A percentile compares a stretch with the other conserved stretches of the same genome.
These are phyloP conservation scores for Chamaenerion angustifolium DNA, from an alignment of 345 rosid species.

Conservation along the genomic window DNA sequence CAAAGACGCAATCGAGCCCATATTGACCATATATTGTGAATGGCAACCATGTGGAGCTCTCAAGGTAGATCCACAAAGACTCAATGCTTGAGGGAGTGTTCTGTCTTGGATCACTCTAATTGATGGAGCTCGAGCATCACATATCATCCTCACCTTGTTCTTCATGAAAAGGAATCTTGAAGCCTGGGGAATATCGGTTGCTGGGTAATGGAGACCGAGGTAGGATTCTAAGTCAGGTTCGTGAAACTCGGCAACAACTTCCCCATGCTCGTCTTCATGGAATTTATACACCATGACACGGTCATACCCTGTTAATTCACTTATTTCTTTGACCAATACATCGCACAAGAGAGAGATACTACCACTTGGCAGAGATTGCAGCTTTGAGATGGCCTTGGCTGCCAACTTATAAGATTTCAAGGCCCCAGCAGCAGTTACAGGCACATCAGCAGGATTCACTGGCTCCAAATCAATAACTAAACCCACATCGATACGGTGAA, in stretches of 20 bases:
- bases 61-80: constrained; percentile 63
- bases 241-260: constrained; percentile 59
- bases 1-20: constrained; percentile 75
- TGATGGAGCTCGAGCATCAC: constrained; percentile 48
- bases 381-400: constrained; percentile 62
- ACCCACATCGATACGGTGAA: constrained; percentile 67
- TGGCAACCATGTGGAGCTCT: constrained; percentile 90
- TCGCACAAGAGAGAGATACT: constrained; percentile 44
- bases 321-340: constrained; percentile 58
- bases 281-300: constrained; percentile 81
- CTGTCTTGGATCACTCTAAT: constrained; percentile 61
- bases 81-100: constrained; percentile 45
- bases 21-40: constrained; percentile 67
- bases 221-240: constrained; percentile 49
- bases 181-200: constrained; percentile 87
- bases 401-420: constrained; percentile 72
- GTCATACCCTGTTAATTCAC: constrained; percentile 67
- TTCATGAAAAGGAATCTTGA: constrained; percentile 73
- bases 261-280: constrained; percentile 89
- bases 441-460: constrained; percentile 64
- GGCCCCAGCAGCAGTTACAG: constrained; percentile 74
- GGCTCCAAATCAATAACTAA: constrained; percentile 77
- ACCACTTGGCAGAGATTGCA: constrained; percentile 68
- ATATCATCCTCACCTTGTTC: constrained; percentile 79
- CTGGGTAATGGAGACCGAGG: constrained; percentile 73